phyloP scores from a whole-genome alignment of 345 rosid species.

The Hypericum perforatum region DNA sequence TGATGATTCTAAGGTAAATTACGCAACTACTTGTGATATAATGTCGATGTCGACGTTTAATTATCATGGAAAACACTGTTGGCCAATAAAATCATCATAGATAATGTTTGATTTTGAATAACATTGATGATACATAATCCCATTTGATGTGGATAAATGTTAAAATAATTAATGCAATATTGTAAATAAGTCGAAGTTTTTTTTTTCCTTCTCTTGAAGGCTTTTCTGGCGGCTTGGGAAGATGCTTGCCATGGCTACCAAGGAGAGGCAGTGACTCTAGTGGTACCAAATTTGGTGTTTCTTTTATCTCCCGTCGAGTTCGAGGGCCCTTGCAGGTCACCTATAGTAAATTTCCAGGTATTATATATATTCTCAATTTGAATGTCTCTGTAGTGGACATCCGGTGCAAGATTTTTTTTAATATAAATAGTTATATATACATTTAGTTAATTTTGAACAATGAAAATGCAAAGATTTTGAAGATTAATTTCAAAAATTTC shows the following conservation, averaged over 20 bases:
- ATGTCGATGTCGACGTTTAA: no score
- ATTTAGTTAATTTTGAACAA: no score
- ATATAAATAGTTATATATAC: no score
- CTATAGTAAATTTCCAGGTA: conserved; percentile 6
- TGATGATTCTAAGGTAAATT: conserved; percentile 21
- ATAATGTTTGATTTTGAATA: background rate
- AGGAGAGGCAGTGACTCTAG: conserved; percentile 11
- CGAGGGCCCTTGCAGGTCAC: conserved; percentile 26
- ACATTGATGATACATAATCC: no score
- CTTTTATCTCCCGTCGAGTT: conserved; percentile 12
- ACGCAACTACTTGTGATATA: no score
- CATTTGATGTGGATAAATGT: no score
- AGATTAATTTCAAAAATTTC: no score
- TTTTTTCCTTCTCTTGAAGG: conserved; percentile 12
- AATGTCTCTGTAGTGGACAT: conserved; percentile 9
- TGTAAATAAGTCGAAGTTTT: no score
- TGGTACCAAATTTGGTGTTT: conserved; percentile 14
- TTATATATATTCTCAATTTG: background rate
- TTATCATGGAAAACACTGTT: no score
- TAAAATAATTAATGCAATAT: no score
- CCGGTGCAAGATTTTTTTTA: conserved; percentile 12
- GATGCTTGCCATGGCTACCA: conserved; percentile 8
- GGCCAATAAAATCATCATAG: no score
- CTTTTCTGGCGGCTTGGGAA: conserved; percentile 25
- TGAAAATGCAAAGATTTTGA: no score